Evolutionary conservation across 306 rosid genomes (phyloP).

Genomic region (Hippophae tibetana): DNA sequence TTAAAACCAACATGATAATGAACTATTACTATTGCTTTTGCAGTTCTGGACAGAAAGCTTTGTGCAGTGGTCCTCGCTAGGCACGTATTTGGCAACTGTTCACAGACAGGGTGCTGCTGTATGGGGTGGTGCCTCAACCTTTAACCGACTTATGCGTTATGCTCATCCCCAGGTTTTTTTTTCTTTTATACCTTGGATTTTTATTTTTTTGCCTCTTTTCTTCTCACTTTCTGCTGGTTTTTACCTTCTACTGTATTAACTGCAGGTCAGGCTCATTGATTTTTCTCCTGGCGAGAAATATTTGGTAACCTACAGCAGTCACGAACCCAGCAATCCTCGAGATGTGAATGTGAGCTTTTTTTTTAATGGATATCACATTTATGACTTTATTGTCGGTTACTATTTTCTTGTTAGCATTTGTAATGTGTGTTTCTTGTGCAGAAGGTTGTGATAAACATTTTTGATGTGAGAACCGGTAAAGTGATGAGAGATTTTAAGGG

Average conservation of each 20-base stretch:
- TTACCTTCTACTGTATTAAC: conserved; percentile 3
- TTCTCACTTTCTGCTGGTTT: not conserved
- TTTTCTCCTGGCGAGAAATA: conserved; percentile 87
- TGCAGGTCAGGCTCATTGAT: conserved; percentile 76
- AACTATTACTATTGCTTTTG: conserved; percentile 16
- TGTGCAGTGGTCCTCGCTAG: conserved; percentile 92
- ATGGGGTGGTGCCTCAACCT: conserved; percentile 82
- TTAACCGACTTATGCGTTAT: conserved; percentile 72
- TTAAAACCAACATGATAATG: not conserved
- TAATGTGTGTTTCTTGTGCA: conserved; percentile 27
- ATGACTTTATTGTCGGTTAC: not conserved
- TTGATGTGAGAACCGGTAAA: conserved; percentile 88
- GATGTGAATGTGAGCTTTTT: conserved; percentile 62
- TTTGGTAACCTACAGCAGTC: conserved; percentile 79
- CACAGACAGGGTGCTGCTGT: conserved; percentile 92
- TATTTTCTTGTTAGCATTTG: conserved; percentile 2
- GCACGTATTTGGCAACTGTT: conserved; percentile 84
- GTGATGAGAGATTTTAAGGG: conserved; percentile 91
- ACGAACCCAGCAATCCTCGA: conserved; percentile 83
- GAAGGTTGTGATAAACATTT: conserved; percentile 79
- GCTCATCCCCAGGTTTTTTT: conserved; percentile 68
- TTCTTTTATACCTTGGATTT: not conserved
- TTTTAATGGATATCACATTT: conserved; percentile 6
- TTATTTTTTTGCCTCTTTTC: not conserved
- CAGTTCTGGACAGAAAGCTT: conserved; percentile 92